phyloP scores from a whole-genome alignment of 331 rosid species.

The Malus hybrid region DNA sequence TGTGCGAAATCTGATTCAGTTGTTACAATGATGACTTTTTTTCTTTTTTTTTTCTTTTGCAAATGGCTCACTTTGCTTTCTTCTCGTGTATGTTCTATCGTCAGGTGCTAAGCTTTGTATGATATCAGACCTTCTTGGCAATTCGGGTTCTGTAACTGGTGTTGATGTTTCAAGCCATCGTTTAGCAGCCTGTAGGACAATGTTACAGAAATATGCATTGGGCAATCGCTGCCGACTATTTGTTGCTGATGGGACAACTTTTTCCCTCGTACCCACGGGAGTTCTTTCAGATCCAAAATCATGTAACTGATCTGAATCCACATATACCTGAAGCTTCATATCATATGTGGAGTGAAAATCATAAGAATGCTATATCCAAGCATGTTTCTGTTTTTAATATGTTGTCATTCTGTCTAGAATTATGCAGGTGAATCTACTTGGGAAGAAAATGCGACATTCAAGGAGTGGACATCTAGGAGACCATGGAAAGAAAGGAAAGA shows the following conservation, averaged over 20 bases:
- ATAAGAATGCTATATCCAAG: not conserved
- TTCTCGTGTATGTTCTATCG: not conserved
- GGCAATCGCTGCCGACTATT: slow-evolving; percentile 76
- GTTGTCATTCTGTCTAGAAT: slow-evolving; percentile 49
- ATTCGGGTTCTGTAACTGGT: slow-evolving; percentile 72
- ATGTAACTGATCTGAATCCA: slow-evolving; percentile 35
- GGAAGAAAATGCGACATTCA: slow-evolving; percentile 40
- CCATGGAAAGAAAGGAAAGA: slow-evolving; percentile 84
- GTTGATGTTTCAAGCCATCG: slow-evolving; percentile 88
- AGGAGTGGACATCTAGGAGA: slow-evolving; percentile 79
- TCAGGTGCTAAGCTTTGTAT: slow-evolving; percentile 92
- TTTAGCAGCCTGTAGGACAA: slow-evolving; percentile 75
- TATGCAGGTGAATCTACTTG: slow-evolving; percentile 44
- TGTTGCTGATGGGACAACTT: slow-evolving; percentile 73
- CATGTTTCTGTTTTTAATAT: slow-evolving; percentile 21
- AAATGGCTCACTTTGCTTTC: not conserved
- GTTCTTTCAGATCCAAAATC: slow-evolving; percentile 22
- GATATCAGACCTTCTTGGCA: slow-evolving; percentile 70
- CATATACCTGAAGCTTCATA: slow-evolving; percentile 6
- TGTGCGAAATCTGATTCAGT: not conserved
- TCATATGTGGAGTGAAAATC: slow-evolving; percentile 7
- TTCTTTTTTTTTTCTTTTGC: not conserved
- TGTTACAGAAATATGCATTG: slow-evolving; percentile 69
- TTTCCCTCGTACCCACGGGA: slow-evolving; percentile 49
- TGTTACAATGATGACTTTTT: not conserved